Evolutionary conservation across 768 basidiomycete species (phyloP).

Genomic region (Leccinum barrowsii): DNA sequence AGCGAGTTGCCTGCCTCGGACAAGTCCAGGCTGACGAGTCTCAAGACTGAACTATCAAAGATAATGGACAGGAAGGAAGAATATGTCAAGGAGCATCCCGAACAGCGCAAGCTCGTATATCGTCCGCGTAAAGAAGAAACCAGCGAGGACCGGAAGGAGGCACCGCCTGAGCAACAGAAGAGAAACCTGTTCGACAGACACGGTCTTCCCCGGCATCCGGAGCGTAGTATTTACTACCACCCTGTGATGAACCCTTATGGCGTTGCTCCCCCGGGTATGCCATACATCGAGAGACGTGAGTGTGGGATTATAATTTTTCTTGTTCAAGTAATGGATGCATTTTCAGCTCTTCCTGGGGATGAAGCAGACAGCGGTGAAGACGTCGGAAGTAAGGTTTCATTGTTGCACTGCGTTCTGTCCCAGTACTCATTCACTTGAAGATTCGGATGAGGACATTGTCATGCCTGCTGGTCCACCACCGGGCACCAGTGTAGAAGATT

Average conservation of each 20-base stretch:
- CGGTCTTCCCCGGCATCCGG: conserved; percentile 87
- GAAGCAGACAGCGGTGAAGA: conserved; percentile 67
- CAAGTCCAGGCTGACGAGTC: conserved; percentile 60
- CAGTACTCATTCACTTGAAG: conserved; percentile 6
- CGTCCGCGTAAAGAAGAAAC: conserved; percentile 46
- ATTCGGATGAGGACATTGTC: conserved; percentile 55
- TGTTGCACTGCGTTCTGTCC: not conserved
- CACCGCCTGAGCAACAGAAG: conserved; percentile 40
- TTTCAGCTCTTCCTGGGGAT: conserved; percentile 54
- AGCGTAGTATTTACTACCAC: conserved; percentile 89
- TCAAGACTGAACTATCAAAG: conserved; percentile 75
- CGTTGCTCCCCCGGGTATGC: conserved; percentile 94
- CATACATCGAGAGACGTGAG: conserved; percentile 86
- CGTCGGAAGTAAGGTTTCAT: conserved; percentile 36
- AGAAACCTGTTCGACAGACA: conserved; percentile 77
- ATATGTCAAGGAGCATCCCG: conserved; percentile 90
- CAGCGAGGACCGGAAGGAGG: conserved; percentile 39
- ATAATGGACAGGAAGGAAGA: conserved; percentile 87
- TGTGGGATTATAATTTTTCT: conserved; percentile 9
- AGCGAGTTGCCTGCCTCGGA: conserved; percentile 46
- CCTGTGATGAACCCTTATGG: conserved; percentile 91
- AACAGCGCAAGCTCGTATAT: conserved; percentile 84
- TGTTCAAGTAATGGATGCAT: conserved; percentile 1
- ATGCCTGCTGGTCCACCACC: conserved; percentile 66
- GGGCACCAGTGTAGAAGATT: conserved; percentile 34